These are phyloP conservation scores for Pseudozyma tsukubaensis DNA, from an alignment of 1,284 basidiomycete species.

Conservation along the genomic window DNA sequence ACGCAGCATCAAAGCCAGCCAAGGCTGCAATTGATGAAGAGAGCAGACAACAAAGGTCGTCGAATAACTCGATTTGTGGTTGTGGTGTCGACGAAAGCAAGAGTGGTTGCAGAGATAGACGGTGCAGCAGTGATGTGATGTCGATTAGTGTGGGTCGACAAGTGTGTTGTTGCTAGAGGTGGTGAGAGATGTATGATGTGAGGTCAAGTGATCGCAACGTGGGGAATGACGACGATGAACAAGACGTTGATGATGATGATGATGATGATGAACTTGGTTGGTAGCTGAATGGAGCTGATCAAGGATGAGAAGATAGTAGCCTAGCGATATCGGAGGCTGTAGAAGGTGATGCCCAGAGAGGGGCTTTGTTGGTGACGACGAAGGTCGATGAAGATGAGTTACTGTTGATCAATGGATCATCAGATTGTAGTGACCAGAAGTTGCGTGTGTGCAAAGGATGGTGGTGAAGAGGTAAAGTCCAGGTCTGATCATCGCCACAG, in stretches of 20 bases:
- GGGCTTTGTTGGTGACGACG: conserved; percentile 12
- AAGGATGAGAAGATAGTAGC: conserved; percentile 15
- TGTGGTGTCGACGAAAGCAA: no score
- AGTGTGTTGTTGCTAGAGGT: conserved; percentile 1
- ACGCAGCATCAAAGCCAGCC: conserved; percentile 40
- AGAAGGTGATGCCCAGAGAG: conserved; percentile 17
- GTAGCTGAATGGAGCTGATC: conserved; percentile 36
- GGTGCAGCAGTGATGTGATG: conserved; percentile 1
- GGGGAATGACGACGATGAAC: background rate
- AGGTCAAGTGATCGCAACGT: background rate
- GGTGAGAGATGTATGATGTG: background rate
- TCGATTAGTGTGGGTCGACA: background rate
- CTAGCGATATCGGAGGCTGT: conserved; percentile 58
- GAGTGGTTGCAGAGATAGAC: background rate
- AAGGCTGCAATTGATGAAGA: conserved; percentile 1
- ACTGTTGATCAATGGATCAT: conserved; percentile 16
- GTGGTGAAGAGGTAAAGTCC: conserved; percentile 30
- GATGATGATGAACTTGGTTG: background rate
- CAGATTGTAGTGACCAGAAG: conserved; percentile 17
- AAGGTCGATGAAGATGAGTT: background rate
- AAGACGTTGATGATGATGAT: conserved; percentile 1
- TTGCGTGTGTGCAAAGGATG: conserved; percentile 11
- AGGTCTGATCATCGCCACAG: conserved; percentile 3
- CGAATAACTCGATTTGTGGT: background rate
- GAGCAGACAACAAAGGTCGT: conserved; percentile 3